Conservation (phyloP, 1,284 basidiomycete species). For the Lentinus polychrous region DNA sequence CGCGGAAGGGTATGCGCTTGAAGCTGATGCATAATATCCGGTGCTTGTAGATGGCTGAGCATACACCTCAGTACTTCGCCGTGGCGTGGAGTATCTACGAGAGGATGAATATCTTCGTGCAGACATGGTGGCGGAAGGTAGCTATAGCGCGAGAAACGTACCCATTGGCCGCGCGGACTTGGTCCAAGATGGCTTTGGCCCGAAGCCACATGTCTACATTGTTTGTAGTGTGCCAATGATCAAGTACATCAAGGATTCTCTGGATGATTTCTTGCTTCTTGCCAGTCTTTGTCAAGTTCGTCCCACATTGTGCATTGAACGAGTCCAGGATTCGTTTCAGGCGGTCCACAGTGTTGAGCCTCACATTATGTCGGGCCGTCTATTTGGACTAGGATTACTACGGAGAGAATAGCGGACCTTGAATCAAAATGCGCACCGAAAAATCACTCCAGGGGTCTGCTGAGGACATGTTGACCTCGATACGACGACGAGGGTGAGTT, state of each 20-base stretch:
- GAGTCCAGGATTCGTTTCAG: conserved; percentile 70
- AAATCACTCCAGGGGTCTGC: conserved; percentile 53
- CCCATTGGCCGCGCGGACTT: conserved; percentile 53
- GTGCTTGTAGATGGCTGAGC: neutral
- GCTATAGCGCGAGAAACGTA: conserved; percentile 33
- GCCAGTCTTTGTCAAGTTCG: conserved; percentile 65
- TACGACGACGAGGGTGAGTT: neutral
- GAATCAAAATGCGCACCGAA: conserved; percentile 37
- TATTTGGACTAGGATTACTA: conserved; percentile 21
- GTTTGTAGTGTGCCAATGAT: conserved; percentile 48
- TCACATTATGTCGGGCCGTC: conserved; percentile 41
- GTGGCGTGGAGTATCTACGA: conserved; percentile 57
- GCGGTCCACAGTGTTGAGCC: conserved; percentile 65
- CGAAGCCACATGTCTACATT: conserved; percentile 58
- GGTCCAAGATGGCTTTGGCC: conserved; percentile 53
- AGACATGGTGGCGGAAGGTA: conserved; percentile 18
- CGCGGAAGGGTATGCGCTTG: too few species aligned
- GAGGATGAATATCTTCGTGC: conserved; percentile 30
- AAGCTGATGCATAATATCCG: too few species aligned
- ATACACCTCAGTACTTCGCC: conserved; percentile 26
- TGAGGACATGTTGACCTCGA: conserved; percentile 32
- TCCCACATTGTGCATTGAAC: conserved; percentile 68
- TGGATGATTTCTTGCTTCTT: conserved; percentile 82
- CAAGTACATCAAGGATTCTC: conserved; percentile 50
- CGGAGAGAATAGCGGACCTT: conserved; percentile 9